Evolutionary conservation across 1,139 yeast species (phyloP), one percentile per base, ranked within the genome.

Genomic region (Geotrichum macrosporum): DNA sequence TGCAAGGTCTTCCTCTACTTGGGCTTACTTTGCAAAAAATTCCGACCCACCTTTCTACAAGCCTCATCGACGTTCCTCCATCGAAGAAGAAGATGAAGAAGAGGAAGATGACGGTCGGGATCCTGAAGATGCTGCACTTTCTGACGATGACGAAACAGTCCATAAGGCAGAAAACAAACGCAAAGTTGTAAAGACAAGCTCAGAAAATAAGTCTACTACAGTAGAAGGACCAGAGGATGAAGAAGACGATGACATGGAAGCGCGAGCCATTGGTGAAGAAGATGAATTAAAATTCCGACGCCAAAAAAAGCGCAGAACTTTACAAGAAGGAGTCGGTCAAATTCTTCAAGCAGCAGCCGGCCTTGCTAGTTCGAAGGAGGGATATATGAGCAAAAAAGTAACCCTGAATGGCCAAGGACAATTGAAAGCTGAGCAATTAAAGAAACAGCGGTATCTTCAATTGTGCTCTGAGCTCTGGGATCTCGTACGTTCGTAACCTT

Each of bases 401-500:
- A 13, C 30, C 19, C 13, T 10, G n/a, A 20, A 32, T 32, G 22
- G 26, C n/a, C 10, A 10, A 4, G 41, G 22, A 20, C 44, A 29
- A 5, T 21, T 44, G 12, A 27, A 29, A 10, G 26, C 29, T 33
- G 37, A 37, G 39, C 39, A 27, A 16, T 21, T 40, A 3, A 54
- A 53, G 50, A 57, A 55, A 52, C 57, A 44, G 45, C 50, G 57
- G 31, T 63, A 61, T 45, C 35, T 63, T 47, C 55, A 56, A 41
- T 52, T 63, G 34, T 63, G 67, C 36, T 54, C 58, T 2, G 62
- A 63, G 41, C 48, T 60, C 51, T 63, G 65, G 65, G 67, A 63
- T 48, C 35, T 62, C 35, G n/a, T 35, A 4, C 30, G 44, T 4
- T 38, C 40, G n/a, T 34, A 20, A 35, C n/a, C n/a, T n/a, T n/a